A percentile compares a stretch with the other conserved stretches of the same genome.
Evolutionary conservation across 2,329 filamentous ascomycete species (phyloP).

Genomic region (Aspergillus fumigatus): DNA sequence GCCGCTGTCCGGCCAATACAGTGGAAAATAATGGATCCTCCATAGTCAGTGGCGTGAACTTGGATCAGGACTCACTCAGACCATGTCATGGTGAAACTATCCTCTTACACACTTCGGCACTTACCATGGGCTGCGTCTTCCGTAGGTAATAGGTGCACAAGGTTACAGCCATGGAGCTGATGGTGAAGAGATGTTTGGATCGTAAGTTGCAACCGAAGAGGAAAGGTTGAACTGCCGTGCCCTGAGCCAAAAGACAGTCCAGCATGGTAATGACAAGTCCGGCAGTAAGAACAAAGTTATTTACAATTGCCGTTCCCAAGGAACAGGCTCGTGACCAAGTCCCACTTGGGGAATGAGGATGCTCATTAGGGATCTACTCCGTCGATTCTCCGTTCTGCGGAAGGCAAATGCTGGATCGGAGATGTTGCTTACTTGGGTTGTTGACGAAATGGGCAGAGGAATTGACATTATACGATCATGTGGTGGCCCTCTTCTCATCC

Average conservation of each 20-base stretch:
- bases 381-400: too few relatives aligned
- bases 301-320: slow-evolving; percentile 19
- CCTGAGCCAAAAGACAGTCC: neutral
- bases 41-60: neutral
- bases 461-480: neutral
- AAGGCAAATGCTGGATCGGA: slow-evolving; percentile 1
- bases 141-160: neutral
- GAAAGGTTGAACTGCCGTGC: neutral
- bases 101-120: neutral
- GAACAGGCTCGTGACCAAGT: slow-evolving; percentile 3
- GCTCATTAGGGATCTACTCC: too few relatives aligned
- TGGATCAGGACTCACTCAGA: neutral
- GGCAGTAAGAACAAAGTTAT: slow-evolving; percentile 14
- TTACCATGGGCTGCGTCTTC: neutral
- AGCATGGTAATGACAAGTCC: neutral
- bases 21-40: neutral
- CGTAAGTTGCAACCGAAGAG: neutral
- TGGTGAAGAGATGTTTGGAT: neutral
- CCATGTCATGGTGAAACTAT: neutral
- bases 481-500: neutral
- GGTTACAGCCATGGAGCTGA: too few relatives aligned
- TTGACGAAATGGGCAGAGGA: neutral
- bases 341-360: neutral
- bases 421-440: too few relatives aligned
- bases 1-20: neutral